Evolutionary conservation across 2,329 filamentous ascomycete species (phyloP).

Genomic region (Parastagonospora avenae): DNA sequence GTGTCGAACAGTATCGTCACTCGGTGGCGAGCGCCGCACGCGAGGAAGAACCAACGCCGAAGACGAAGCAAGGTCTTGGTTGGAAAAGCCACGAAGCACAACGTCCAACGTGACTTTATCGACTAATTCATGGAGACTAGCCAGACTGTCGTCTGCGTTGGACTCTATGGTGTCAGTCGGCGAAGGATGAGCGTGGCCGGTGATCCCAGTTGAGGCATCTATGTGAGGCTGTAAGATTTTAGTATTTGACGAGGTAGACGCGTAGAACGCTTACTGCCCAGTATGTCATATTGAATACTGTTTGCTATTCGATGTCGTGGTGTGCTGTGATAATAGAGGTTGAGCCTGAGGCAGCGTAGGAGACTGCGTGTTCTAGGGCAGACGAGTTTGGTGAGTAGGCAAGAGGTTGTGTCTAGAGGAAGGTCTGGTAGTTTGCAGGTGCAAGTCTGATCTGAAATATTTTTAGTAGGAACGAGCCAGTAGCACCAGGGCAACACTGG

Average conservation of each 20-base stretch:
- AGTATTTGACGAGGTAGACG: neutral
- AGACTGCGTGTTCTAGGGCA: too few relatives aligned
- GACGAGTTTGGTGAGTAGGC: too few relatives aligned
- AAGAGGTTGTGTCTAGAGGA: too few relatives aligned
- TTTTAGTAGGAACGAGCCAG: too few relatives aligned
- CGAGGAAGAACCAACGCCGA: conserved; percentile 28
- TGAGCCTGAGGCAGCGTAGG: too few relatives aligned
- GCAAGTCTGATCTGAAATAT: neutral
- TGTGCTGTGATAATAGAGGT: too few relatives aligned
- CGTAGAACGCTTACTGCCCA: neutral
- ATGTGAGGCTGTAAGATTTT: conserved; percentile 4
- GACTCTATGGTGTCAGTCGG: neutral
- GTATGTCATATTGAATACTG: neutral
- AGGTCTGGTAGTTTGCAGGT: too few relatives aligned
- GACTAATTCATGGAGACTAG: conserved; percentile 11
- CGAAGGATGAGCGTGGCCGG: conserved; percentile 24
- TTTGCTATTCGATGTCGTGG: neutral
- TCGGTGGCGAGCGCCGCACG: conserved; percentile 25
- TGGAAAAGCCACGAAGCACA: conserved; percentile 19
- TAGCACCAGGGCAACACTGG: too few relatives aligned
- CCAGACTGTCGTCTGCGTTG: neutral
- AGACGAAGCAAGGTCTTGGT: conserved; percentile 7
- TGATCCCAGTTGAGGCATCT: neutral
- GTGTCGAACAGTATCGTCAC: conserved; percentile 22
- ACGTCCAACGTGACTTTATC: conserved; percentile 17